Evolutionary conservation across 306 rosid species (phyloP).

Genomic region (Fagus sylvatica): DNA sequence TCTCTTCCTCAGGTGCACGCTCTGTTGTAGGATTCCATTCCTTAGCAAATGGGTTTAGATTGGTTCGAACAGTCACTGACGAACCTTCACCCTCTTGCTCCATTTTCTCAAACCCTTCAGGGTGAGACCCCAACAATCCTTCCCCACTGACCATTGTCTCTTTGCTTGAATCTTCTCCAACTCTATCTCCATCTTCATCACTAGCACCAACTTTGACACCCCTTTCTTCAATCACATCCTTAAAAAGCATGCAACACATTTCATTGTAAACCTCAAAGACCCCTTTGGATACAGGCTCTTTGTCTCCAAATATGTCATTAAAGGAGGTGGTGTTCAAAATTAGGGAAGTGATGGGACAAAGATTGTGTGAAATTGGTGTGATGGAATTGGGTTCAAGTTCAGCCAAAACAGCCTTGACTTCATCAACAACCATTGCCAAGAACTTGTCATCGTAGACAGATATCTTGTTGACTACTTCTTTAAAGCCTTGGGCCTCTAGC

Average conservation of each 20-base stretch:
- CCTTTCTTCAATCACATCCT: background rate
- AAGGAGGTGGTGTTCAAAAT: background rate
- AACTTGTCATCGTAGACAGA: too few species aligned
- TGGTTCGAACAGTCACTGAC: too few species aligned
- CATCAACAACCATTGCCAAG: background rate
- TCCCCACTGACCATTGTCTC: background rate
- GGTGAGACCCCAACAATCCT: too few species aligned
- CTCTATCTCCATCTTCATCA: background rate
- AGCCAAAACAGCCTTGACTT: background rate
- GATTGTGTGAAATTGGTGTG: background rate
- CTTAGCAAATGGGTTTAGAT: background rate
- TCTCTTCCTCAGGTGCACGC: slow-evolving; percentile 3
- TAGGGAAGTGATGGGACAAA: background rate
- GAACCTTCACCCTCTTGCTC: too few species aligned
- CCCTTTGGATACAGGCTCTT: background rate
- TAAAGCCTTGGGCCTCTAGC: too few species aligned
- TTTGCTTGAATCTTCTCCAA: background rate
- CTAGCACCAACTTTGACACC: background rate
- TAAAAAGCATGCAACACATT: background rate
- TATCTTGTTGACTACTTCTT: too few species aligned
- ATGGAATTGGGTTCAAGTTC: background rate
- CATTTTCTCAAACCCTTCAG: too few species aligned
- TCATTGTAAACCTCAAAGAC: background rate
- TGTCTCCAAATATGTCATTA: background rate
- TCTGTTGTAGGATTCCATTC: slow-evolving; percentile 1